Conservation (phyloP, 148 eudicot species). For the Polygonum aviculare region DNA sequence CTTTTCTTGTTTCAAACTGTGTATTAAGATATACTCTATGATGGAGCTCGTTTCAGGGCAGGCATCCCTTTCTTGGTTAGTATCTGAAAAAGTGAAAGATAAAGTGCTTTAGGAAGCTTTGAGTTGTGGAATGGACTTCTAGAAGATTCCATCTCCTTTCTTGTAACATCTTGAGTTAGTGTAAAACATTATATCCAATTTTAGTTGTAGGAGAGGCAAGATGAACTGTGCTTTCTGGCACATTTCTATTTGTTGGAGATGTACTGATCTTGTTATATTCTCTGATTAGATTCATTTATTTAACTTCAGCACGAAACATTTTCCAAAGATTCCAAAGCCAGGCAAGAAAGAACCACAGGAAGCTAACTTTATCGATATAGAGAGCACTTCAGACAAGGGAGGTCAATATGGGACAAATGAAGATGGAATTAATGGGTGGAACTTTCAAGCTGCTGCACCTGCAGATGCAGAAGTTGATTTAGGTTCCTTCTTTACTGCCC, state of each 20-base stretch:
- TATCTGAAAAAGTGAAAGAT: not conserved
- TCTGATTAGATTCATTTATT: slow-evolving; percentile 4
- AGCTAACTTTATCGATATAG: slow-evolving; percentile 24
- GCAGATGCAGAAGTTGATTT: slow-evolving; percentile 25
- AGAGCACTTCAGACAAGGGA: slow-evolving; percentile 17
- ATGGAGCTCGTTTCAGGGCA: not conserved
- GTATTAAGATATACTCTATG: not conserved
- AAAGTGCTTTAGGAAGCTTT: not conserved
- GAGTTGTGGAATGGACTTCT: not conserved
- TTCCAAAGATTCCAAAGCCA: slow-evolving; percentile 9
- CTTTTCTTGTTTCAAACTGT: not conserved
- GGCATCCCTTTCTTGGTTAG: not conserved
- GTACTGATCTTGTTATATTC: not conserved
- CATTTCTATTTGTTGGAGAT: not conserved
- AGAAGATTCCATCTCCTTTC: not conserved
- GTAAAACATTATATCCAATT: not conserved
- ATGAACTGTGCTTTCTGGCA: not conserved
- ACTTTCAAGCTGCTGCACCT: slow-evolving; percentile 18
- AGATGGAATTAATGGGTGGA: slow-evolving; percentile 8
- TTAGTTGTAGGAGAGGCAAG: not conserved
- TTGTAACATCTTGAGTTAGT: not conserved
- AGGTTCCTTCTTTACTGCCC: slow-evolving; percentile 37
- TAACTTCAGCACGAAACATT: not conserved
- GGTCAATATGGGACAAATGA: slow-evolving; percentile 7
- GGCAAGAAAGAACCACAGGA: slow-evolving; percentile 8